These are phyloP conservation scores for Diaporthe citri DNA, from an alignment of 2,329 filamentous ascomycete species.

Conservation along the genomic window DNA sequence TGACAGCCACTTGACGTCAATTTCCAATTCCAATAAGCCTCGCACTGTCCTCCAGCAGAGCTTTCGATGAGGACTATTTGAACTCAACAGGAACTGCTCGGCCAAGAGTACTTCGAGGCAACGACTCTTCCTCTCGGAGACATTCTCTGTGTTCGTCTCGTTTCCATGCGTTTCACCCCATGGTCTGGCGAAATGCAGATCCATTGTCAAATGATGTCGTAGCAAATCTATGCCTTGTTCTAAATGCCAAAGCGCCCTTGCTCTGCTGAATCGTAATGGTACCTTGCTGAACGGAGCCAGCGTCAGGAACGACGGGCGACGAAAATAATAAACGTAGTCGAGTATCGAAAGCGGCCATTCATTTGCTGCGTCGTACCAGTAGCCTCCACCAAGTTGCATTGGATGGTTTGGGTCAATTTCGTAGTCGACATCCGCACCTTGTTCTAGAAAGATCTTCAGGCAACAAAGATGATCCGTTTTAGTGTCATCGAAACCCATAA, in stretches of 20 bases:
- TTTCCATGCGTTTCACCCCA: neutral
- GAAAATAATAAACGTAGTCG: neutral
- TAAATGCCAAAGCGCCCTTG: neutral
- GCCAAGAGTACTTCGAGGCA: neutral
- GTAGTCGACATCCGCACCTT: neutral
- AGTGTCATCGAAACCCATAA: neutral
- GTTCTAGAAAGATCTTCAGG: neutral
- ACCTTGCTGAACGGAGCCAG: neutral
- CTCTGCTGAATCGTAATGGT: neutral
- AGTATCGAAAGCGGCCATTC: conserved; percentile 7
- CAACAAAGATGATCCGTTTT: neutral
- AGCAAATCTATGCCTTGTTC: neutral
- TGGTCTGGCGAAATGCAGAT: neutral
- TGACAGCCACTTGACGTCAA: neutral
- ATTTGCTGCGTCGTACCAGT: too few species aligned
- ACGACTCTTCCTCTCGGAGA: neutral
- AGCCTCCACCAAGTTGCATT: too few species aligned
- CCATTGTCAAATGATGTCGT: neutral
- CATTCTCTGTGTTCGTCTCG: neutral
- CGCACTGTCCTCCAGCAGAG: neutral
- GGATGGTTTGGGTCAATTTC: too few species aligned
- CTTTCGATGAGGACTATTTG: accelerated
- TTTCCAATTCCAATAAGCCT: neutral
- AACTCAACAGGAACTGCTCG: neutral
- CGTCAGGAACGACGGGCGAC: neutral